Evolutionary conservation across 139 green algal genomes (phyloP).

Genomic region (Pleodorina starrii): DNA sequence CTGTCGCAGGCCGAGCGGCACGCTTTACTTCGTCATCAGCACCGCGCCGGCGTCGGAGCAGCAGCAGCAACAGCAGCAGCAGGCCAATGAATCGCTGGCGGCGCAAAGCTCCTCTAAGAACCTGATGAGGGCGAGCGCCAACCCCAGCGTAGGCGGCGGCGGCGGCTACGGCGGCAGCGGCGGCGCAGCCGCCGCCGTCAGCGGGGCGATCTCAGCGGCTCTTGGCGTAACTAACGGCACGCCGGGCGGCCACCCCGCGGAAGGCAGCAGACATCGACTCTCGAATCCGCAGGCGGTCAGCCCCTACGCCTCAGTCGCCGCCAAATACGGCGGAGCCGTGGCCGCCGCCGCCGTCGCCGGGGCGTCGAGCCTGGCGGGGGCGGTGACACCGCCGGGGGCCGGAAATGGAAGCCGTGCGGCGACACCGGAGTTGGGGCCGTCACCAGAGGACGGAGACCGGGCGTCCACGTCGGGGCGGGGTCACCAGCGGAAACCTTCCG

Average conservation of each 20-base stretch:
- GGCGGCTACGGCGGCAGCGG: background rate
- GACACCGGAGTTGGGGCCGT: background rate
- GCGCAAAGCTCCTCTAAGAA: background rate
- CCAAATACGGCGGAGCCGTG: background rate
- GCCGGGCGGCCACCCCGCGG: background rate
- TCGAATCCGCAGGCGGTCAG: background rate
- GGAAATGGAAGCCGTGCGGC: background rate
- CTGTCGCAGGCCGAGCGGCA: slow-evolving; percentile 12
- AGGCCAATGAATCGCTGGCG: background rate
- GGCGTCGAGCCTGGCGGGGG: background rate
- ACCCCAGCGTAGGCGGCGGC: background rate
- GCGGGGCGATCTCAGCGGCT: too few species aligned
- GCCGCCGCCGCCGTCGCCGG: background rate
- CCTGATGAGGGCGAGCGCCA: background rate
- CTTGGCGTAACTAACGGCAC: background rate
- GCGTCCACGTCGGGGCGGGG: background rate
- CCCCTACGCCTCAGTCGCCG: background rate
- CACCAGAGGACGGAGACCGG: background rate
- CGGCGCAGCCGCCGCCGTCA: background rate
- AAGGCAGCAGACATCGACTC: background rate
- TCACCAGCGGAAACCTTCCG: background rate
- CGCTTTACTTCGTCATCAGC: slow-evolving; percentile 36
- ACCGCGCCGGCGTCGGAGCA: background rate
- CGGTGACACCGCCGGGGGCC: background rate
- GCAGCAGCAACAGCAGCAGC: too few species aligned